Evolutionary conservation across 1,139 yeast species (phyloP), one percentile per base, ranked within the genome.

Genomic region (Suhomyces bolitotheri): DNA sequence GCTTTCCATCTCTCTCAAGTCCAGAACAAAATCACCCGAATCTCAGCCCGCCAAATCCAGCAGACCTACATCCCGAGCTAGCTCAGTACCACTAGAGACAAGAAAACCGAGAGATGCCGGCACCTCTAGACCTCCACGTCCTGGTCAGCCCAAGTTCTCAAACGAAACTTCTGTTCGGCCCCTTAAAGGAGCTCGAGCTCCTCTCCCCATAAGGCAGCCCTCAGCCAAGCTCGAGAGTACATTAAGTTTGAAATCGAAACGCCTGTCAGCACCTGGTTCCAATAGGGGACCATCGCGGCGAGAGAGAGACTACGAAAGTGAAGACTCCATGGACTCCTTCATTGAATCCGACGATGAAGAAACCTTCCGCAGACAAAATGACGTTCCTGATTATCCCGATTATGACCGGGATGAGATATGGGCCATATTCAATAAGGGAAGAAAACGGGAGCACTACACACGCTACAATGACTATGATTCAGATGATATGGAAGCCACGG

Each of bases 401-500:
- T 86, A 82, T 49, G 84, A 86, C 49, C 64, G 92, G 34, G 90
- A 84, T 44, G 96, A 89, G 56, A 89, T 90, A 31, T 88, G 96
- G 96, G 79, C 81, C 22, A 75, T 90, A 60, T 85, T 89, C 58
- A 82, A 80, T 53, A 71, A 78, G 36, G 87, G 89, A 3, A 73
- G 73, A 45, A 66, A 72, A 38, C 61, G 82, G 27, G 51, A 66
- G 1, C 62, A 69, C 31, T 67, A 66, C 43, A 62, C 64, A 23
- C 58, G 66, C 27, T 70, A 70, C 42, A 71, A 74, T 33, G 82
- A 80, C 38, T 80, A 80, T 34, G 68, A 63, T 27, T 72, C 73
- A 22, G 87, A 82, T 41, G 95, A 86, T 52, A 90, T 90, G 97
- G 97, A 90, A 54, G 96, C 96, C 6, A 83, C 94, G 1, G 97